Conservation (phyloP, 441 rosid species). For the Kokia cookei region DNA sequence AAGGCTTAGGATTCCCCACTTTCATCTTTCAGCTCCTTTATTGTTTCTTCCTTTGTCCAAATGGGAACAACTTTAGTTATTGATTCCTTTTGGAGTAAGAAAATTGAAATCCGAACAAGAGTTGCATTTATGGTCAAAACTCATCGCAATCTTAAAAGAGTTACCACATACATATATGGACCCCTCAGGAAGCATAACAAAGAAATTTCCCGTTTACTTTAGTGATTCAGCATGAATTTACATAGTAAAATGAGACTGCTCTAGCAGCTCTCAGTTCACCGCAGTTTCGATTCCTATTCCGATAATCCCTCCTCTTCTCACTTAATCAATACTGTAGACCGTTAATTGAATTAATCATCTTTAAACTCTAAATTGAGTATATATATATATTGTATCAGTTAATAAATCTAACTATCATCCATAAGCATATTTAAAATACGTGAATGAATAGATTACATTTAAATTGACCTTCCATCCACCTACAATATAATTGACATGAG, state of each 20-base stretch:
- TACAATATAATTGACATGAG: neutral
- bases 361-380: too few relatives aligned
- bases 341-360: too few relatives aligned
- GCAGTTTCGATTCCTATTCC: neutral
- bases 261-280: neutral
- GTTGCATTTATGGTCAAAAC: slow-evolving; percentile 14
- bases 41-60: slow-evolving; percentile 17
- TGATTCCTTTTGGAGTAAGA: slow-evolving; percentile 20
- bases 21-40: slow-evolving; percentile 3
- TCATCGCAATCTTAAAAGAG: neutral
- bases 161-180: neutral
- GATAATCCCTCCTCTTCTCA: too few relatives aligned
- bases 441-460: too few relatives aligned
- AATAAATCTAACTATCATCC: too few relatives aligned
- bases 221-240: neutral
- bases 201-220: too few relatives aligned
- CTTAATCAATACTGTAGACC: too few relatives aligned
- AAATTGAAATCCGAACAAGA: slow-evolving; percentile 15
- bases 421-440: neutral
- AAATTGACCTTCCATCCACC: neutral
- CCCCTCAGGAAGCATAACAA: too few relatives aligned
- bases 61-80: slow-evolving; percentile 23
- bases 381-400: too few relatives aligned
- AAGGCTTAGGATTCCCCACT: slow-evolving; percentile 59
- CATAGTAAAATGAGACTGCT: neutral